phyloP scores from a whole-genome alignment of 202 grass and related monocot species.

The Bolboschoenoplectus hybrid region DNA sequence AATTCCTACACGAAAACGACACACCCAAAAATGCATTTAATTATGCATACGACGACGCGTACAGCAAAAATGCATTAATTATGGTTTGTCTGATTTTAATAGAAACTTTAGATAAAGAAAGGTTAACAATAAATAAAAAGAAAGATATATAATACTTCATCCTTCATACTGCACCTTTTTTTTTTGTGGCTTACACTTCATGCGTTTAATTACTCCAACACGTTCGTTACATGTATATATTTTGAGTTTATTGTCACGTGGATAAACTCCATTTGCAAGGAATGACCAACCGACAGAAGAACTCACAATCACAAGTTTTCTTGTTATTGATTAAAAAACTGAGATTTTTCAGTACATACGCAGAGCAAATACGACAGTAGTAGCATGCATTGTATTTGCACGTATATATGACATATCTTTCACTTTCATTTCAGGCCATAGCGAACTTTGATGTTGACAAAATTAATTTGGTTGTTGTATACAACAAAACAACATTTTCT shows the following conservation, averaged over 20 bases:
- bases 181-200: neutral
- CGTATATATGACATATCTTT: neutral
- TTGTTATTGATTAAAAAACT: neutral
- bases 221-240: neutral
- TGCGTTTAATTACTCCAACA: neutral
- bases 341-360: too few species aligned
- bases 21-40: too few species aligned
- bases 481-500: constrained; percentile 8
- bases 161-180: neutral
- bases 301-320: neutral
- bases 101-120: too few species aligned
- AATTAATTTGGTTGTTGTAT: neutral
- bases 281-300: neutral
- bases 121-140: neutral
- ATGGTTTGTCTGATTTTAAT: too few species aligned
- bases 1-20: too few species aligned
- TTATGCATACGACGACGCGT: too few species aligned
- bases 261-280: neutral
- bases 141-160: neutral
- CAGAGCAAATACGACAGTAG: neutral
- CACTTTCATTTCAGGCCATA: constrained; percentile 16
- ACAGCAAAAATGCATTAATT: too few species aligned
- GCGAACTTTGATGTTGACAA: constrained; percentile 8
- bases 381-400: neutral
- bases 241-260: neutral